phyloP scores from a whole-genome alignment of 164 flowering plant genomes.

The Piper betle region DNA sequence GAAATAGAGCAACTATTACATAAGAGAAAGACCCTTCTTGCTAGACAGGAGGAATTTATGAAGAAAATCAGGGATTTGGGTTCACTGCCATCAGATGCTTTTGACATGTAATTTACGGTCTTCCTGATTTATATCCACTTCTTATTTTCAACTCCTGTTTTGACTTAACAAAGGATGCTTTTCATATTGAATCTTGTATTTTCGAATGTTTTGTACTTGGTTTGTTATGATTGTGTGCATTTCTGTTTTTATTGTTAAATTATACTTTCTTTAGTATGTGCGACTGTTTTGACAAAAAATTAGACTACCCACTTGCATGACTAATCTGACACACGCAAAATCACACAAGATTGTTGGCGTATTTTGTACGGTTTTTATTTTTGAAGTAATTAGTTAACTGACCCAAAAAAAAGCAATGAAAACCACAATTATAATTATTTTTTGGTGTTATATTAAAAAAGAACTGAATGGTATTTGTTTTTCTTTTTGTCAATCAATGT shows the following conservation, averaged over 20 bases:
- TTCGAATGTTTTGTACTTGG: no score
- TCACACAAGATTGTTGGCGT: no score
- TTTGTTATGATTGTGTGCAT: no score
- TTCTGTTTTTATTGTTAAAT: no score
- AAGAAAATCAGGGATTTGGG: slow-evolving; percentile 95
- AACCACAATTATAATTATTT: neutral
- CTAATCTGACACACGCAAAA: no score
- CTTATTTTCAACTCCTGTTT: no score
- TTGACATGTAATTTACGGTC: slow-evolving; percentile 56
- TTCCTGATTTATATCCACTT: neutral
- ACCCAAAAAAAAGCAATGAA: neutral
- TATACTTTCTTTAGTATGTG: no score
- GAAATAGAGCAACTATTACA: slow-evolving; percentile 64
- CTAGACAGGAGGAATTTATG: slow-evolving; percentile 76
- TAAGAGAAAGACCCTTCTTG: slow-evolving; percentile 44
- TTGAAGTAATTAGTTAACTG: neutral
- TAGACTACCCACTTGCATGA: no score
- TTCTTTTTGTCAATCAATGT: neutral
- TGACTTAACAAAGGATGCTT: no score
- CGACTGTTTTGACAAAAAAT: no score
- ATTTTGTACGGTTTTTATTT: neutral
- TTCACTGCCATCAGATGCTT: slow-evolving; percentile 86
- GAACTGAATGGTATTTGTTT: neutral
- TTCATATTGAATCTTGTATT: no score
- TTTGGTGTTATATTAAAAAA: neutral